Evolutionary conservation across 306 rosid genomes (phyloP).

Genomic region (Ochetophila trinervis): DNA sequence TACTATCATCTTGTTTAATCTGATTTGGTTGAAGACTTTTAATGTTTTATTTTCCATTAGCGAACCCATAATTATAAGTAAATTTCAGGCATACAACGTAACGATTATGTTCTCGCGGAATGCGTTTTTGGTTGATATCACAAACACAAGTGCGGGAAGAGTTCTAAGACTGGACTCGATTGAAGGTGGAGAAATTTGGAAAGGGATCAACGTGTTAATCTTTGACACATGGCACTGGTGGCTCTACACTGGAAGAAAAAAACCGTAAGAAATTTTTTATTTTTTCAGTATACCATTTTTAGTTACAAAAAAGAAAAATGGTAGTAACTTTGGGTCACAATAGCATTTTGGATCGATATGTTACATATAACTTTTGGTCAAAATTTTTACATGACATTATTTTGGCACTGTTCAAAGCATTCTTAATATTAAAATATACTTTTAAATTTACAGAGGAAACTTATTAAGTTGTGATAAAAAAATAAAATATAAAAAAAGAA

Average conservation of each 20-base stretch:
- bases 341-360: too few relatives aligned
- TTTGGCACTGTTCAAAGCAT: too few relatives aligned
- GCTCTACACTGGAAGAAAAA: constrained; percentile 43
- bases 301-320: background rate
- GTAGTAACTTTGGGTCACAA: too few relatives aligned
- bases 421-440: too few relatives aligned
- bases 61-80: background rate
- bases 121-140: constrained; percentile 42
- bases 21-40: too few relatives aligned
- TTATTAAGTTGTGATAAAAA: too few relatives aligned
- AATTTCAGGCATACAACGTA: constrained; percentile 28
- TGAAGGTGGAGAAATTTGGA: constrained; percentile 32
- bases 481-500: too few relatives aligned
- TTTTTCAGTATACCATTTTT: background rate
- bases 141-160: constrained; percentile 20
- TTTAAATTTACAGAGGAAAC: too few relatives aligned
- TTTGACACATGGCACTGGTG: constrained; percentile 63
- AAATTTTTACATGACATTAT: too few relatives aligned
- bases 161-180: constrained; percentile 41
- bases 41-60: background rate
- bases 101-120: constrained; percentile 32
- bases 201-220: constrained; percentile 27
- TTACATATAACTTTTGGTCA: too few relatives aligned
- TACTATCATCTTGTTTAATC: too few relatives aligned
- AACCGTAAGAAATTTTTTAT: constrained; percentile 28